phyloP scores from a whole-genome alignment of 352 stramenopile genomes.

The Phytophthora citrophthora region DNA sequence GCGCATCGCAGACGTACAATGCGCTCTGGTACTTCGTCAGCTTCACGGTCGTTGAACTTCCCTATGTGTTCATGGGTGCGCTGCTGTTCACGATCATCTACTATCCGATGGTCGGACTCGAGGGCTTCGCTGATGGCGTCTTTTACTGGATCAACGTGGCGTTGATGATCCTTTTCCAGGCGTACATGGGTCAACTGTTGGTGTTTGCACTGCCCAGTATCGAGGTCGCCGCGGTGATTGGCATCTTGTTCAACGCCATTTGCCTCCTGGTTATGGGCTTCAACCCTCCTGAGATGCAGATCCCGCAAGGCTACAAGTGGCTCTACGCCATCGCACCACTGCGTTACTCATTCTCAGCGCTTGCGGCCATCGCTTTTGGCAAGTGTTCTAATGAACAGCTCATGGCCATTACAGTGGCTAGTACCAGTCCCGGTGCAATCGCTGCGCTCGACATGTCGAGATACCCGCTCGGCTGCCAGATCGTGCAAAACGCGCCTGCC shows the following conservation, averaged over 20 bases:
- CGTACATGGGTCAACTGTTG: constrained; percentile 45
- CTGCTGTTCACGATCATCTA: constrained; percentile 36
- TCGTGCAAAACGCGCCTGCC: constrained; percentile 37
- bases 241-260: constrained; percentile 46
- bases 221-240: constrained; percentile 41
- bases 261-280: constrained; percentile 49
- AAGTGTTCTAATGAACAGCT: constrained; percentile 39
- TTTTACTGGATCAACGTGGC: constrained; percentile 46
- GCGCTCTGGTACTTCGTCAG: constrained; percentile 63
- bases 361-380: constrained; percentile 41
- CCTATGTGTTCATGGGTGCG: constrained; percentile 33
- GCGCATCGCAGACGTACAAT: constrained; percentile 85
- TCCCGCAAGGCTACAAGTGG: constrained; percentile 51
- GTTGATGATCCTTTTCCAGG: constrained; percentile 46
- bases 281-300: constrained; percentile 46
- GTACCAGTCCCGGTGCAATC: constrained; percentile 1
- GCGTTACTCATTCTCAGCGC: constrained; percentile 43
- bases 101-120: constrained; percentile 57
- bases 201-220: constrained; percentile 43
- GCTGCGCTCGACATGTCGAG: constrained; percentile 20
- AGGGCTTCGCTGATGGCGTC: constrained; percentile 31
- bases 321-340: constrained; percentile 43
- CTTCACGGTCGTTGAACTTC: constrained; percentile 37
- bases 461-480: constrained; percentile 38
- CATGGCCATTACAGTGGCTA: constrained; percentile 25